Conservation (phyloP, 805 yeast genomes). For the Schizosaccharomyces japonicus region DNA sequence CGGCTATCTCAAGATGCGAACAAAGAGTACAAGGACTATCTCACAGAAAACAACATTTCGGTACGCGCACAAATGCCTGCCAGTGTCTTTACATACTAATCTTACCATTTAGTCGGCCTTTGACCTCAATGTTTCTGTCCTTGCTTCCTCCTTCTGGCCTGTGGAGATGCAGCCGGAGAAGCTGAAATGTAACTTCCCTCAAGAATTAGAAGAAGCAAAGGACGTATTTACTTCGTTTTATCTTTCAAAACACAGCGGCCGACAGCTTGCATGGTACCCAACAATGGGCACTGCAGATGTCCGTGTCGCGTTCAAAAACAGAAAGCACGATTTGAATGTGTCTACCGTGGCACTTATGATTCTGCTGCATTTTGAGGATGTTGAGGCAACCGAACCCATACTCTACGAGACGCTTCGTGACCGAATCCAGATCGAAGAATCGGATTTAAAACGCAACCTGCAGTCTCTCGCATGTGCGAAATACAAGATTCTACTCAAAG, state of each 20-base stretch:
- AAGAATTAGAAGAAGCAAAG: slow-evolving; percentile 21
- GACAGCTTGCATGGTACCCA: slow-evolving; percentile 55
- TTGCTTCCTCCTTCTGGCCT: slow-evolving; percentile 51
- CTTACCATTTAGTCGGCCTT: slow-evolving; percentile 2
- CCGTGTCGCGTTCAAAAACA: slow-evolving; percentile 39
- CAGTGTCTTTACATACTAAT: slow-evolving; percentile 8
- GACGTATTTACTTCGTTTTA: slow-evolving; percentile 30
- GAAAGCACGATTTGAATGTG: slow-evolving; percentile 55
- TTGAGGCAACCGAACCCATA: slow-evolving; percentile 20
- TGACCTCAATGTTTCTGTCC: slow-evolving; percentile 17
- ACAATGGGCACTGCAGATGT: slow-evolving; percentile 50
- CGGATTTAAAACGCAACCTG: slow-evolving; percentile 52
- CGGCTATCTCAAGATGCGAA: slow-evolving; percentile 29
- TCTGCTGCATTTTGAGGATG: slow-evolving; percentile 45
- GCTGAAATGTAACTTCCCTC: slow-evolving; percentile 18
- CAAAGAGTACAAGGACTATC: slow-evolving; percentile 10
- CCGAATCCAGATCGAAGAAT: slow-evolving; percentile 45
- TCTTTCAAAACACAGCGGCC: slow-evolving; percentile 27
- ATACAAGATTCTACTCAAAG: slow-evolving; percentile 47
- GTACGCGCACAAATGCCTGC: no score
- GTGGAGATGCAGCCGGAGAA: slow-evolving; percentile 21
- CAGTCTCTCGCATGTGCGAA: slow-evolving; percentile 66
- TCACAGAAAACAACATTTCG: no score
- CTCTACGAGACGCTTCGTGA: slow-evolving; percentile 39
- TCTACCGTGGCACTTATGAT: slow-evolving; percentile 64